These are phyloP conservation scores for Grosmannia serpens DNA, from an alignment of 2,329 filamentous ascomycete genomes.

Conservation along the genomic window DNA sequence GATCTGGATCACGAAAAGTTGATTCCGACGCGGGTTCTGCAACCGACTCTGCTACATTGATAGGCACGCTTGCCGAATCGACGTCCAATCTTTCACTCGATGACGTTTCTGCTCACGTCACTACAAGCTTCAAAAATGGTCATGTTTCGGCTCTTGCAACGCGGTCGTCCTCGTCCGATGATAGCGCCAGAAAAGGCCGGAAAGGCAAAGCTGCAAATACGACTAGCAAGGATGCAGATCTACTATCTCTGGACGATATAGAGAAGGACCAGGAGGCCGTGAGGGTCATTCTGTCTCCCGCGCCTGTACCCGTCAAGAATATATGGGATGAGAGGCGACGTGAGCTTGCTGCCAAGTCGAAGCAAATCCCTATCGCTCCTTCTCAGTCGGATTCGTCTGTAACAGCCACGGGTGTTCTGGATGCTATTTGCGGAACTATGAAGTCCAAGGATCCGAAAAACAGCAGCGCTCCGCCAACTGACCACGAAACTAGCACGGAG, in stretches of 20 bases:
- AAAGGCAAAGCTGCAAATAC: constrained; percentile 52
- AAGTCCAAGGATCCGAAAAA: constrained; percentile 13
- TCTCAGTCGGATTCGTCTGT: constrained; percentile 1
- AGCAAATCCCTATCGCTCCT: constrained; percentile 17
- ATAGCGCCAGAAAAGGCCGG: constrained; percentile 49
- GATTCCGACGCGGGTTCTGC: constrained; percentile 18
- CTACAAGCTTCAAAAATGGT: constrained; percentile 26
- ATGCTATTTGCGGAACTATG: constrained; percentile 3
- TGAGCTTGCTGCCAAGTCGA: constrained; percentile 44
- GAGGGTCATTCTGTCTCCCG: constrained; percentile 62
- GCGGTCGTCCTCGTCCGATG: constrained; percentile 27
- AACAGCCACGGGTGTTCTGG: not conserved
- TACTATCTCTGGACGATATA: constrained; percentile 29
- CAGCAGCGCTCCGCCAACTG: not conserved
- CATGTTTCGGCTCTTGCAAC: not conserved
- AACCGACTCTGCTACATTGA: constrained; percentile 17
- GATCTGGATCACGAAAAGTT: constrained; percentile 1
- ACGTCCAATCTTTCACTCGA: constrained; percentile 10
- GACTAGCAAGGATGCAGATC: constrained; percentile 41
- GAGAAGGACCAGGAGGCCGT: constrained; percentile 49
- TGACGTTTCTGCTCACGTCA: constrained; percentile 40
- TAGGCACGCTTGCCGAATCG: constrained; percentile 21
- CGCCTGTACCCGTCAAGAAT: constrained; percentile 74
- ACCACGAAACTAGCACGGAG: not conserved
- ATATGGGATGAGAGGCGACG: constrained; percentile 75